A percentile compares a stretch with the other conserved stretches of the same genome.
Conservation (phyloP, 176 grass and related monocot genomes). For the Hsuehochloa calcarea region DNA sequence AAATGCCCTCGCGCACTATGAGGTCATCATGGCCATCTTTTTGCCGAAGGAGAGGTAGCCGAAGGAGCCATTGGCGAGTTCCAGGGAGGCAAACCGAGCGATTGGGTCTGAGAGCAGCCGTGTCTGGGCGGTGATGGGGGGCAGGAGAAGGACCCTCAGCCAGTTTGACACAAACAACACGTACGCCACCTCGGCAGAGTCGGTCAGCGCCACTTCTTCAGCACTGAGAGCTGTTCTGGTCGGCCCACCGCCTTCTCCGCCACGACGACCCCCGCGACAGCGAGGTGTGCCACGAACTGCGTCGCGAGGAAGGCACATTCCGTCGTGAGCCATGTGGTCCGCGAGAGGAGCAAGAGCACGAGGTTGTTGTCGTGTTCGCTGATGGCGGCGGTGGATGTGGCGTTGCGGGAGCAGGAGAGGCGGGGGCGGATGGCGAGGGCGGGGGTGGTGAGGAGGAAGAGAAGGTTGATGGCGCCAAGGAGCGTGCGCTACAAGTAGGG, state of each 20-base stretch:
- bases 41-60: no score
- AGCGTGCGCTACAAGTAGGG: slow-evolving; percentile 47
- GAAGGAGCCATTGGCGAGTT: no score
- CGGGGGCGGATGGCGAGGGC: slow-evolving; percentile 8
- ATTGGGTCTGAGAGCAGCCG: no score
- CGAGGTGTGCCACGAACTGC: slow-evolving; percentile 26
- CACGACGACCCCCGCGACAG: slow-evolving; percentile 23
- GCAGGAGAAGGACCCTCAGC: not conserved
- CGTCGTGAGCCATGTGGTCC: not conserved
- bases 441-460: slow-evolving; percentile 41
- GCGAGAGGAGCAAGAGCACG: not conserved
- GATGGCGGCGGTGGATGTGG: rapidly evolving
- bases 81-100: no score
- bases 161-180: slow-evolving; percentile 54
- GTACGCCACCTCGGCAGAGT: slow-evolving; percentile 45
- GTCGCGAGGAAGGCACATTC: no score
- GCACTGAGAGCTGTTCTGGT: slow-evolving; percentile 9
- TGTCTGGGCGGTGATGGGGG: no score
- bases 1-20: no score
- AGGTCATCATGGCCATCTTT: no score
- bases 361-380: not conserved
- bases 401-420: not conserved
- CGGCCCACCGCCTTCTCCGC: slow-evolving; percentile 31
- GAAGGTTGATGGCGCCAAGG: slow-evolving; percentile 21
- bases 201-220: slow-evolving; percentile 30